These are phyloP conservation scores for Aspergillus sp. DNA, from an alignment of 2,329 filamentous ascomycete genomes.

Conservation along the genomic window DNA sequence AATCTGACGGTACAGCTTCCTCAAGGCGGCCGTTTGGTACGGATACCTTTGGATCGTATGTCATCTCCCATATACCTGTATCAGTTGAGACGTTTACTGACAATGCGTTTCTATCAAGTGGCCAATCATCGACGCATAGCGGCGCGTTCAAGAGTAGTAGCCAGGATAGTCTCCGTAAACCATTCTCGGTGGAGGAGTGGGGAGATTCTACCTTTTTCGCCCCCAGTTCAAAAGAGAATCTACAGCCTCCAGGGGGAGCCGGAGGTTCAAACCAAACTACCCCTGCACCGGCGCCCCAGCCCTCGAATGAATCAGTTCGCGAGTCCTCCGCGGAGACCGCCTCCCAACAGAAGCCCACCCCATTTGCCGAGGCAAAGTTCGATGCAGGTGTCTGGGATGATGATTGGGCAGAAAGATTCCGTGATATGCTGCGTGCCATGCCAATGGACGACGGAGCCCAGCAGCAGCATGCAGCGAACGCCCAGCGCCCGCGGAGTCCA, in stretches of 20 bases:
- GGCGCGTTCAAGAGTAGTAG: conserved; percentile 30
- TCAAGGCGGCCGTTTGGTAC: conserved; percentile 14
- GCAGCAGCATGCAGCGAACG: conserved; percentile 18
- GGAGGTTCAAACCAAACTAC: conserved; percentile 16
- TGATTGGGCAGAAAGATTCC: conserved; percentile 37
- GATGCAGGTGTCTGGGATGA: conserved; percentile 38
- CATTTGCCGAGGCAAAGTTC: conserved; percentile 36
- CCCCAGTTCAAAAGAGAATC: conserved; percentile 24
- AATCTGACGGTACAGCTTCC: conserved; percentile 30
- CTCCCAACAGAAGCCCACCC: conserved; percentile 24
- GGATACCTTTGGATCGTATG: conserved; percentile 10
- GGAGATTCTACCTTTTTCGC: conserved; percentile 36
- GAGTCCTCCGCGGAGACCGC: conserved; percentile 19
- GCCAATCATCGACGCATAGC: conserved; percentile 3
- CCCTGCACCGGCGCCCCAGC: conserved; percentile 8
- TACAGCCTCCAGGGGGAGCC: conserved; percentile 11
- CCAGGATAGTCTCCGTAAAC: conserved; percentile 33
- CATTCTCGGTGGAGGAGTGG: conserved; percentile 44
- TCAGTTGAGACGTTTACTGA: conserved; percentile 7
- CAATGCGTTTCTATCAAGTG: conserved; percentile 6
- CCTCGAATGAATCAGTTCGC: conserved; percentile 15
- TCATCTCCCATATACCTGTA: background rate
- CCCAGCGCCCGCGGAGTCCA: conserved; percentile 29
- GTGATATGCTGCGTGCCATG: conserved; percentile 31
- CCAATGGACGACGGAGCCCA: conserved; percentile 27